Evolutionary conservation across 441 rosid genomes (phyloP), one percentile per base, ranked within the genome.

Genomic region (Gossypium lobatum): DNA sequence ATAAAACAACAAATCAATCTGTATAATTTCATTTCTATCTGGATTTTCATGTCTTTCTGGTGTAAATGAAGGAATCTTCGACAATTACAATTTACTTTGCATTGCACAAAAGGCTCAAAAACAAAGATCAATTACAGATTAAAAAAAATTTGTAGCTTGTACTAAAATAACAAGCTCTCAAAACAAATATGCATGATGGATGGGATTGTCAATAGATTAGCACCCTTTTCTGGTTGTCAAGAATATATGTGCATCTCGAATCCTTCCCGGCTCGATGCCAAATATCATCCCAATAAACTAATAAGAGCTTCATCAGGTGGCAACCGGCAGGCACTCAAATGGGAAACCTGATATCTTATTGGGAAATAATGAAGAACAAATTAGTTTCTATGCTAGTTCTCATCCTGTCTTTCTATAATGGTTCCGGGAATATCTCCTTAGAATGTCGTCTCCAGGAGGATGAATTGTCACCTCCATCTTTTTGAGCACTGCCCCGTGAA

Each of bases 381-480:
- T 67, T 59, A 48, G 23, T 31, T 70, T 48, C 55, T 73, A 60
- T 28, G 58, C 81, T 81, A 86, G 67, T 82, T 84, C 70, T 58
- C 83, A 77, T 77, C 85, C 68, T 75, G 82, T 77, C 82, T 88
- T 75, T 88, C 99, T 76, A 75, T 20, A 55, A 50, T 52, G 97
- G 97, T 80, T 92, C 98, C 0, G 98, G 99, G 81, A 85, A 89
- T 55, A 96, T 91, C 77, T 96, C 98, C 65, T 78, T 88, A 13
- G 97, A 90, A 39, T 82, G 83, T 55, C 89, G 80, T 83, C 92
- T 87, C 14, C 71, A 84, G 0, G 97, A 92, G 16, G 97, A 90
- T 9, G 95, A 91, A 75, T 78, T 85, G 57, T 91, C 95, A 16
- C 89, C 86, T 0, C 79, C 83, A 6, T 83, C 83, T 46, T 85